Base-by-base conservation (phyloP, 768 basidiomycete genomes). In the Polyporus arcularius region DNA sequence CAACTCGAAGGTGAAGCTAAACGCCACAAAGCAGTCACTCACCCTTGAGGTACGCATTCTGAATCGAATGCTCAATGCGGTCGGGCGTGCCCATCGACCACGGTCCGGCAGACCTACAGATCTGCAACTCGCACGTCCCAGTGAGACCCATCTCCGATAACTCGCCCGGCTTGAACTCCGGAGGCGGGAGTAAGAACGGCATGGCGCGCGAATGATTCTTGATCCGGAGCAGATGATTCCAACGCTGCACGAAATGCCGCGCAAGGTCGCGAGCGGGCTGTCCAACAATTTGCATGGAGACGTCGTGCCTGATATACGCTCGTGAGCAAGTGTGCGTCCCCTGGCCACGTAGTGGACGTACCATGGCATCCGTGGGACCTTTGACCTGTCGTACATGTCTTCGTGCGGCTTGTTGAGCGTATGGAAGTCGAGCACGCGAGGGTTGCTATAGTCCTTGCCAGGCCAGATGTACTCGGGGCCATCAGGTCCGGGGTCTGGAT, bases 361-460 rank as follows among this genome's bases (percentile, higher is more conserved):
- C 96, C 96, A 99, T 31, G 97, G 95, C 95, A 98, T 98, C 51
- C 97, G 82, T 5, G 95, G 92, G 18, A 92, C 82, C 72, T 89
- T 96, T 7, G 80, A 74, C 38, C 97, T 85, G 68, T 99, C 96
- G 67, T 96, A 94, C 90, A 96, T 93, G 70, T 98, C 94, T 65
- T 98, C 94, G 48, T 90, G 85, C 0, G 96, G 96, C 72, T 96
- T 97, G 70, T 87, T 82, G 52, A 99, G 81, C 1, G 82, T 83
- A 64, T 91, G 84, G 72, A 96, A 98, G 74, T 98, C 97, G 48
- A 78, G 74, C 10, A 96, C 78, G 16, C 97, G 87, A 42, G 91
- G 90, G 68, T 98, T 98, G 70, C 91, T 90, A 71, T 96, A 97
- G 69, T 97, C 96, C 77, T 98, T 98, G 65, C 94, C 94, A 50